Percentiles rank a stretch among this genome's conserved stretches.
These are phyloP conservation scores for Lactifluus echinatus DNA, from an alignment of 768 basidiomycete genomes.

Conservation along the genomic window DNA sequence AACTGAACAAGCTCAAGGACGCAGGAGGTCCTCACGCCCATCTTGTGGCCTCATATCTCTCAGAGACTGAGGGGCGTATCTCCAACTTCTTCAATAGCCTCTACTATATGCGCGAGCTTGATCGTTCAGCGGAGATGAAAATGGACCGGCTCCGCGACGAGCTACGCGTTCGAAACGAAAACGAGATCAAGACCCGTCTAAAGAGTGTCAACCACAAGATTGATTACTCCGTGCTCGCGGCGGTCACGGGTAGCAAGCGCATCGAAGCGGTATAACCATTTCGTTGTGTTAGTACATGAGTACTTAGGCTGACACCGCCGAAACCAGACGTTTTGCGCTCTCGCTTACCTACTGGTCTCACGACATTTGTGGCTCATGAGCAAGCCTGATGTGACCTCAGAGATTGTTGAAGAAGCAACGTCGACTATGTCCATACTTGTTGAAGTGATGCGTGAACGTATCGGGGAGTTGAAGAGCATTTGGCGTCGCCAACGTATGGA, in stretches of 20 bases:
- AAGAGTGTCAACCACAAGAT: slow-evolving; percentile 12
- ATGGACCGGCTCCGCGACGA: slow-evolving; percentile 14
- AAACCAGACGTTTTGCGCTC: neutral
- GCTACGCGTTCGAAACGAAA: neutral
- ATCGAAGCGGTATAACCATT: slow-evolving; percentile 4
- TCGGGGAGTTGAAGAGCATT: slow-evolving; percentile 6
- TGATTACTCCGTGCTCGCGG: slow-evolving; percentile 7
- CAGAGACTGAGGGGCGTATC: neutral
- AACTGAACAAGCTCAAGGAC: slow-evolving; percentile 10
- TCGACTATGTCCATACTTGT: neutral
- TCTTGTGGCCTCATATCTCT: neutral
- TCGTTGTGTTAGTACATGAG: neutral
- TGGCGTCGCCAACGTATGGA: slow-evolving; percentile 17
- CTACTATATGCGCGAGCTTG: slow-evolving; percentile 4
- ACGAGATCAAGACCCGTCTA: slow-evolving; percentile 5
- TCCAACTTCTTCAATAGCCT: neutral
- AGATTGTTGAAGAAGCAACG: neutral
- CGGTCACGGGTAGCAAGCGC: slow-evolving; percentile 11
- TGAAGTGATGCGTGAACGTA: neutral
- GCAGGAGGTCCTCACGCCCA: neutral
- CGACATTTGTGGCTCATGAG: slow-evolving; percentile 8
- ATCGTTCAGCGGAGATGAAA: slow-evolving; percentile 1
- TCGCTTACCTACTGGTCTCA: slow-evolving; percentile 3
- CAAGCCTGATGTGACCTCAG: slow-evolving; percentile 1
- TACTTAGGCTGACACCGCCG: neutral